Percentiles rank a stretch among this genome's conserved stretches.
Evolutionary conservation across 176 grass and related monocot genomes (phyloP).

Genomic region (Cymbopogon citratus): DNA sequence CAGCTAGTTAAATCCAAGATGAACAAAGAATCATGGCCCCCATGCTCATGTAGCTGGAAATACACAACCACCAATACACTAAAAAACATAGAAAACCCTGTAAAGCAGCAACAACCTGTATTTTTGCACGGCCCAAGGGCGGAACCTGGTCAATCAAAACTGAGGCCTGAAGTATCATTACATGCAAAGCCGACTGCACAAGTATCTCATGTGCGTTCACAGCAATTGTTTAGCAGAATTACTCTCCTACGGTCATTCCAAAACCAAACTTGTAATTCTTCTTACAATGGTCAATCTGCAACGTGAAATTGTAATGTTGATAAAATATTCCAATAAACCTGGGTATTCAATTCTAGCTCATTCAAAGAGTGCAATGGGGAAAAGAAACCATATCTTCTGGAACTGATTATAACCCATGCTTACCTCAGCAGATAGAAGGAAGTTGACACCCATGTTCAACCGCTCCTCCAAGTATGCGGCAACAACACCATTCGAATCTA

Average conservation of each 20-base stretch:
- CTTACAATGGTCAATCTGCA: constrained; percentile 94
- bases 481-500: constrained; percentile 87
- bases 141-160: constrained; percentile 22
- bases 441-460: constrained; percentile 98
- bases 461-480: constrained; percentile 83
- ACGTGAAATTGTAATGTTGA: constrained; percentile 18
- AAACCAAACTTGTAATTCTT: constrained; percentile 99
- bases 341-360: background rate
- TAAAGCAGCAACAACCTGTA: constrained; percentile 13
- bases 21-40: constrained; percentile 68
- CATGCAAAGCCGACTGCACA: constrained; percentile 3
- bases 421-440: constrained; percentile 96
- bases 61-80: constrained; percentile 9
- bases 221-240: constrained; percentile 26
- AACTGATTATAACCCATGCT: constrained; percentile 3
- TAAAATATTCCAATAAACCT: background rate
- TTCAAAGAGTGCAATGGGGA: background rate
- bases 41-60: constrained; percentile 22
- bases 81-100: constrained; percentile 10
- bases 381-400: background rate
- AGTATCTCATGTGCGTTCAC: constrained; percentile 13
- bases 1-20: constrained; percentile 60
- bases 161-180: constrained; percentile 10
- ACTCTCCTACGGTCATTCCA: constrained; percentile 94
- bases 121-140: background rate